Conservation (phyloP, 1,139 yeast genomes). For the Yamadazyma conglobata region DNA sequence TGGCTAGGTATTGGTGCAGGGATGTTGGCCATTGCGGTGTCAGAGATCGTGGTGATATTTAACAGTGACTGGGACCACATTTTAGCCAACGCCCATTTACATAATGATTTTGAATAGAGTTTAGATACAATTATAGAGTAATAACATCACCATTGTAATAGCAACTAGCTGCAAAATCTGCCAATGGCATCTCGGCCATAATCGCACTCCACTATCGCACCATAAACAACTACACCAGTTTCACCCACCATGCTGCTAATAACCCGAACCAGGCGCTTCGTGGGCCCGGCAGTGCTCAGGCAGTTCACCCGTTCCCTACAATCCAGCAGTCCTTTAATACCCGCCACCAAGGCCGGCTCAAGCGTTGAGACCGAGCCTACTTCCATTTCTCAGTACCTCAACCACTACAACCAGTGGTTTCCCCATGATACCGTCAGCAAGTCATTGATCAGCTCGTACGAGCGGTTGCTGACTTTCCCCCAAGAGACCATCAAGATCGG, state of each 20-base stretch:
- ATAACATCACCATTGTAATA: too few species aligned
- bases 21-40: constrained; percentile 61
- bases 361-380: too few species aligned
- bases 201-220: too few species aligned
- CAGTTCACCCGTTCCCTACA: too few species aligned
- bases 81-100: constrained; percentile 25
- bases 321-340: too few species aligned
- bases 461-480: constrained; percentile 12
- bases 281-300: too few species aligned
- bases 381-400: constrained; percentile 11
- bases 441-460: constrained; percentile 17
- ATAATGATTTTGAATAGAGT: constrained; percentile 2
- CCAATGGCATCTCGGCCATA: too few species aligned
- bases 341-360: too few species aligned
- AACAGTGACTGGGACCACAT: constrained; percentile 43
- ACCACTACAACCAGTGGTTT: constrained; percentile 19
- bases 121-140: neutral
- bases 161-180: too few species aligned
- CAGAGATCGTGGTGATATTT: constrained; percentile 47
- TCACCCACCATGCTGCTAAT: too few species aligned
- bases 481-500: constrained; percentile 27
- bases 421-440: constrained; percentile 25
- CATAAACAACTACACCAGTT: too few species aligned
- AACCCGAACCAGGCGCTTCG: too few species aligned
- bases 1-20: constrained; percentile 91